Conservation (phyloP, 2,329 filamentous ascomycete species). For the Epichloe sp. region DNA sequence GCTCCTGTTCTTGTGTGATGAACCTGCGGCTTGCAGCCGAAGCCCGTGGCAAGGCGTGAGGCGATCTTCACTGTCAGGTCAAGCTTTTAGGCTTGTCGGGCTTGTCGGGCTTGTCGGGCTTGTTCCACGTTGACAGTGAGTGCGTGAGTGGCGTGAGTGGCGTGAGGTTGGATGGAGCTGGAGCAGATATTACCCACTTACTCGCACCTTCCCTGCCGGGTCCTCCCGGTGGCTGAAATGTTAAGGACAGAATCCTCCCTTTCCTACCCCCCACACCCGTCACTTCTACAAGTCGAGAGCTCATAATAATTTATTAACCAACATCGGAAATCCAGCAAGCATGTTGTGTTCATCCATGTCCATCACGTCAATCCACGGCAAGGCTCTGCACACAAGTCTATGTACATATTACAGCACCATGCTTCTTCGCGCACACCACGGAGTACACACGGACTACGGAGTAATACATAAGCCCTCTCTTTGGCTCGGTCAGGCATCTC, state of each 20-base stretch:
- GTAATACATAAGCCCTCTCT: not conserved
- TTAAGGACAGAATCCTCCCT: not conserved
- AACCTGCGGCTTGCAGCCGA: not conserved
- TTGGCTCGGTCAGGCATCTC: not conserved
- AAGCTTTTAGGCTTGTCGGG: not conserved
- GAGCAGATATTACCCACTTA: no score
- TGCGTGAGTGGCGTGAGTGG: no score
- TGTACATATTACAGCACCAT: not conserved
- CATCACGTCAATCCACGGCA: not conserved
- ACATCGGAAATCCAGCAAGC: not conserved
- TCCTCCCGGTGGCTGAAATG: conserved; percentile 4
- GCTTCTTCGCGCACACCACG: not conserved
- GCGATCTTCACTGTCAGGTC: not conserved
- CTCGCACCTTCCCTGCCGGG: conserved; percentile 5
- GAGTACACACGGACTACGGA: not conserved
- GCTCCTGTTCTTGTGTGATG: not conserved
- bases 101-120: not conserved
- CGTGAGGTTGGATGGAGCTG: no score
- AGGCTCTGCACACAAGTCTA: not conserved
- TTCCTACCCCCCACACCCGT: no score
- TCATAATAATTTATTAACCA: not conserved
- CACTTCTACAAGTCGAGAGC: not conserved
- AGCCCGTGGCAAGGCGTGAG: conserved; percentile 1
- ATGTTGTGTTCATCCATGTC: not conserved
- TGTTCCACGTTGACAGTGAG: no score